These are phyloP conservation scores for Aspergillus aculeatinus DNA, from an alignment of 2,329 filamentous ascomycete species.

Conservation along the genomic window DNA sequence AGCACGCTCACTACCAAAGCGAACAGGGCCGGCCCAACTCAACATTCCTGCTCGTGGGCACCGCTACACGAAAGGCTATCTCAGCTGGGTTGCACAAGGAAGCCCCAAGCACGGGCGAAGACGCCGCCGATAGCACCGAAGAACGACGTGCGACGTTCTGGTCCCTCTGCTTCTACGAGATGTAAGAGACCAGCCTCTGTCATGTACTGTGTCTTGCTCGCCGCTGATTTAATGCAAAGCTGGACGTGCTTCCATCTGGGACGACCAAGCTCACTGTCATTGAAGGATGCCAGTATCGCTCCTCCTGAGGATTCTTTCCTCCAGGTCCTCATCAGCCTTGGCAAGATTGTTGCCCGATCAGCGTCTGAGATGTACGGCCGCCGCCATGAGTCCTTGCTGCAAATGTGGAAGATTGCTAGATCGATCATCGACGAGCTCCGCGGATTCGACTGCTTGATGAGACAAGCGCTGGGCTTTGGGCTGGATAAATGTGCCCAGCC, in stretches of 20 bases:
- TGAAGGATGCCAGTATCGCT: conserved; percentile 39
- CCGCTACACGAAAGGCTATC: conserved; percentile 44
- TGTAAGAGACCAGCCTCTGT: conserved; percentile 27
- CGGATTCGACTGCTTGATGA: conserved; percentile 26
- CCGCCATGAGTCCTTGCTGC: conserved; percentile 40
- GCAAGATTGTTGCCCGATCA: conserved; percentile 43
- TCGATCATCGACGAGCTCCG: conserved; percentile 35
- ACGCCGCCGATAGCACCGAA: conserved; percentile 35
- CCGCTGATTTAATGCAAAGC: conserved; percentile 23
- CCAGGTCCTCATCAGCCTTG: conserved; percentile 36
- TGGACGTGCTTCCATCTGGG: conserved; percentile 48
- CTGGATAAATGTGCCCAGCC: conserved; percentile 38
- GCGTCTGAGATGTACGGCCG: conserved; percentile 44
- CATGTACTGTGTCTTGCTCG: neutral
- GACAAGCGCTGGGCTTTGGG: conserved; percentile 32
- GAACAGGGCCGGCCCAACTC: conserved; percentile 48
- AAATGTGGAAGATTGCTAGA: conserved; percentile 38
- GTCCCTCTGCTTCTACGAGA: conserved; percentile 47
- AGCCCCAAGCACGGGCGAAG: conserved; percentile 30
- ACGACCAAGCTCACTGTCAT: conserved; percentile 42
- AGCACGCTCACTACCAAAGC: conserved; percentile 46
- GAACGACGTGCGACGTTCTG: conserved; percentile 42
- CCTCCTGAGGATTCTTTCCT: conserved; percentile 43
- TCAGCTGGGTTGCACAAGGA: conserved; percentile 48
- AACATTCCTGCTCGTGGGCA: conserved; percentile 43